A percentile compares a stretch with the other conserved stretches of the same genome.
phyloP scores from a whole-genome alignment of 805 yeast species.

The Yamadazyma sp. region DNA sequence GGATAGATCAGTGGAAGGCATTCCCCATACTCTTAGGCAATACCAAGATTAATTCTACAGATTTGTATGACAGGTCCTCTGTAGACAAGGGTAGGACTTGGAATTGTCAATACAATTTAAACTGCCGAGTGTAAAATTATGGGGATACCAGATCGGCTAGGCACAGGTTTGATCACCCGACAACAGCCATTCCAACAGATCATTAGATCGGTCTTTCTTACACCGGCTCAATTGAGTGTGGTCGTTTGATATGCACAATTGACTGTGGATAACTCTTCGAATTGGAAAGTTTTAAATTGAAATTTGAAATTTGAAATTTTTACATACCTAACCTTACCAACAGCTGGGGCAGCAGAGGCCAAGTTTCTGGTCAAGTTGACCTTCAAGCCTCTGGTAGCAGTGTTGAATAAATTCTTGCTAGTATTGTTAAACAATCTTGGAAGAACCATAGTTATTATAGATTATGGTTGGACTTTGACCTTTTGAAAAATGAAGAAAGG shows the following conservation, averaged over 20 bases:
- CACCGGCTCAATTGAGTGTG: neutral
- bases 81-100: too few species aligned
- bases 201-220: neutral
- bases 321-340: constrained; percentile 89
- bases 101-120: too few species aligned
- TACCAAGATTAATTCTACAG: too few species aligned
- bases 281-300: neutral
- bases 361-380: constrained; percentile 73
- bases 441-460: constrained; percentile 48
- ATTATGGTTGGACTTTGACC: constrained; percentile 9
- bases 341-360: constrained; percentile 71
- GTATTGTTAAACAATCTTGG: constrained; percentile 57
- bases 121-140: neutral
- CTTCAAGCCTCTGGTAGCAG: constrained; percentile 79
- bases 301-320: too few species aligned
- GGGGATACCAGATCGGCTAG: neutral
- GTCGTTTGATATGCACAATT: too few species aligned
- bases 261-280: neutral
- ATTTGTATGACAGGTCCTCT: too few species aligned
- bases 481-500: constrained; percentile 10
- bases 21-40: too few species aligned
- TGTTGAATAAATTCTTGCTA: constrained; percentile 77
- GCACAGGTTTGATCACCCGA: neutral
- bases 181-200: neutral
- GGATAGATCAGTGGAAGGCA: too few species aligned